phyloP scores from a whole-genome alignment of 192 early-diverging fungal genomes.

The Anaeromyces robustus region DNA sequence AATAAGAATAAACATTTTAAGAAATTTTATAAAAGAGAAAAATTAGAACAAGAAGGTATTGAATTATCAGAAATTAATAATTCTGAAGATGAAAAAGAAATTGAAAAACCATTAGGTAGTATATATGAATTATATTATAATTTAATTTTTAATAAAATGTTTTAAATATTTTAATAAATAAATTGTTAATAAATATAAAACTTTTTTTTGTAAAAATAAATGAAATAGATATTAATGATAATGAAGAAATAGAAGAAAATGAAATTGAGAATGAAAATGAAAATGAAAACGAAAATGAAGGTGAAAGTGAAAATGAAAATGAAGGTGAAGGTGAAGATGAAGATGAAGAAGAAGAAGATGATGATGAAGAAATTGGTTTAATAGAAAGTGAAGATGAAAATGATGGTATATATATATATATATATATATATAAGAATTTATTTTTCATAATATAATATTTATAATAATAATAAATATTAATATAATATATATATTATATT shows the following conservation, averaged over 20 bases:
- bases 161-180: too few species aligned
- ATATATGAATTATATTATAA: too few species aligned
- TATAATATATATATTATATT: too few species aligned
- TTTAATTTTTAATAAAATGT: too few species aligned
- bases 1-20: not conserved
- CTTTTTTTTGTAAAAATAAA: too few species aligned
- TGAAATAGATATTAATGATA: not conserved
- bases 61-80: not conserved
- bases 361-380: not conserved
- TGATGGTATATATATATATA: not conserved
- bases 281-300: not conserved
- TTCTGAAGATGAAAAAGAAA: not conserved
- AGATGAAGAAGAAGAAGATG: not conserved
- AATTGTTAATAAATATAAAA: too few species aligned
- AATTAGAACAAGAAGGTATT: not conserved
- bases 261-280: not conserved
- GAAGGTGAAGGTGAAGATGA: too few species aligned
- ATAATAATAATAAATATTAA: too few species aligned
- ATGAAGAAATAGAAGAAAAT: not conserved
- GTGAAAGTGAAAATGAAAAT: not conserved
- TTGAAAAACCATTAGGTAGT: not conserved
- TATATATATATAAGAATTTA: too few species aligned
- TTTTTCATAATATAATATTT: too few species aligned
- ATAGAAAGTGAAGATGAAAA: not conserved
- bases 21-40: not conserved